Base-by-base conservation (phyloP, 1,139 yeast genomes). In the Geotrichum cucujoidarum region DNA sequence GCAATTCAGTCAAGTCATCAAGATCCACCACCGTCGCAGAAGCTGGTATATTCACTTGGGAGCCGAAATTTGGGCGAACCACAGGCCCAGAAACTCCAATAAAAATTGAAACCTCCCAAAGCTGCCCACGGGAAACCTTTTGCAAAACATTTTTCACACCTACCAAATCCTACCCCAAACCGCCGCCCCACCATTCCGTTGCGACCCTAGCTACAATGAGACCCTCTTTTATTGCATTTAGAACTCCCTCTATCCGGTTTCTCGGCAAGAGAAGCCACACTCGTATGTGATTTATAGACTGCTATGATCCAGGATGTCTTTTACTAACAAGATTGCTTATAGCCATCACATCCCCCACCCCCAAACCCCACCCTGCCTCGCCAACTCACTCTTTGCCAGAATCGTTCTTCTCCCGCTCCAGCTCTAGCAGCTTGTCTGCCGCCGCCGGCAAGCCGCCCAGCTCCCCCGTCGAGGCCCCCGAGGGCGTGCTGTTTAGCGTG, bases 401-500 rank as follows among this genome's bases (percentile, higher is more conserved):
- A 3, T 67, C 76, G 10, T 53, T 77, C 75, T 43, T 73, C 66
- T 58, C 70, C 7, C 51, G 76, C 73, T 52, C 75, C 66, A 60
- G 59, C 51, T 55, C 62, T 61, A 54, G 64, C 59, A 4, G 61
- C 71, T 56, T 55, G 30, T 83, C 68, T 16, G 60, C 60, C 47
- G 62, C 86, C 43, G 68, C 75, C 32, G 66, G 46, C 25, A 60
- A 61, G 40, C 57, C 54, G 53, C 60, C 63, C 29, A 27, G 50
- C 3, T 38, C 53, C 13, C 66, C 71, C 47, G 64, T 75, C 30
- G 64, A 72, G 30, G 71, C 73, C 44, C 68, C 69, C 50, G 71
- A 68, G 44, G 81, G 79, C 42, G 78, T 73, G 63, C 73, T 71
- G 56, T 71, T 71, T 50, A 73, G 89, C 34, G 75, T 92, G 61